Percentiles rank a stretch among this genome's conserved stretches.
These are phyloP conservation scores for Misopates orontium DNA, from an alignment of 257 asterid genomes.

Conservation along the genomic window DNA sequence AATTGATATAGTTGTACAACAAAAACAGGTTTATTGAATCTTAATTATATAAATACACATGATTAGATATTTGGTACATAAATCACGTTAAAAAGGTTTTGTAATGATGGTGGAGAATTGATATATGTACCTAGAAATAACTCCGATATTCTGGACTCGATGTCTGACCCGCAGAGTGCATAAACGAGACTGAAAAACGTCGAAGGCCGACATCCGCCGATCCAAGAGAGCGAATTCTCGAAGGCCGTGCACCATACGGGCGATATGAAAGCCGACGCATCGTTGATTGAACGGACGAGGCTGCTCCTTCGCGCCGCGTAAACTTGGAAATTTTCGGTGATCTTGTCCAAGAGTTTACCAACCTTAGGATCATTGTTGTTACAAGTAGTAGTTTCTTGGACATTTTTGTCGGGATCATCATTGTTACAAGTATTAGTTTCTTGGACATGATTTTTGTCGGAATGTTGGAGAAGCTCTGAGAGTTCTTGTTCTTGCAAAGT, in stretches of 20 bases:
- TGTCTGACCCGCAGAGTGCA: slow-evolving; percentile 26
- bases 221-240: slow-evolving; percentile 28
- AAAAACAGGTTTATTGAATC: no score
- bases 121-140: slow-evolving; percentile 16
- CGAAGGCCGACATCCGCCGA: slow-evolving; percentile 32
- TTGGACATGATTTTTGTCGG: not conserved
- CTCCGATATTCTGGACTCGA: slow-evolving; percentile 17
- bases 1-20: no score
- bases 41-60: no score
- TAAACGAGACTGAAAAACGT: slow-evolving; percentile 27
- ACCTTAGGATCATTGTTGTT: not conserved
- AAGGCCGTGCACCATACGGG: slow-evolving; percentile 25
- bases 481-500: slow-evolving; percentile 30
- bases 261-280: slow-evolving; percentile 17
- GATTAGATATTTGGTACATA: no score
- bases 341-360: slow-evolving; percentile 4
- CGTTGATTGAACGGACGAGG: slow-evolving; percentile 8
- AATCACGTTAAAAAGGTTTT: no score
- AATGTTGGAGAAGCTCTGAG: slow-evolving; percentile 9
- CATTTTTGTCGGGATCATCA: not conserved
- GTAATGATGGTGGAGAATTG: no score
- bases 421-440: not conserved
- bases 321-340: slow-evolving; percentile 10
- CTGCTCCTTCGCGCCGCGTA: slow-evolving; percentile 12
- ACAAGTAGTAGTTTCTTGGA: no score